A percentile compares a stretch with the other conserved stretches of the same genome.
phyloP scores from a whole-genome alignment of 2,329 filamentous ascomycete species.

The Sclerotinia sclerotiorum region DNA sequence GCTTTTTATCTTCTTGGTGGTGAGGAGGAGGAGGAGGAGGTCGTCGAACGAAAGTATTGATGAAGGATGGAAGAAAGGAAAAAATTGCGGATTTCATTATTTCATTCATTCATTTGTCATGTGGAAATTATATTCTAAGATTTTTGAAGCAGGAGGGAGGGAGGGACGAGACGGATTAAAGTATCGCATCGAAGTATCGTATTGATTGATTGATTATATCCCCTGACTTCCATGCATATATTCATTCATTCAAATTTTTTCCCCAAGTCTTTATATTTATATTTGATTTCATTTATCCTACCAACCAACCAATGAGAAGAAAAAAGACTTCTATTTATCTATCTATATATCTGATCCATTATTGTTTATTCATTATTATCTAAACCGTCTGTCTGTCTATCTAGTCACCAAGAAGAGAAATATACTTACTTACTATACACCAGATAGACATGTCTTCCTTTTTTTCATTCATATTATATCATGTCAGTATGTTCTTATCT shows the following conservation, averaged over 20 bases:
- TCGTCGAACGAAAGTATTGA: not conserved
- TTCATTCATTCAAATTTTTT: no score
- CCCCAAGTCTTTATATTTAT: not conserved
- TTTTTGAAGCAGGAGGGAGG: not conserved
- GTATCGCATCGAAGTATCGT: not conserved
- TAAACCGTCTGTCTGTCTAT: not conserved
- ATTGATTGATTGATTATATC: no score
- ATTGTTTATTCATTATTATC: no score
- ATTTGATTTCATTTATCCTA: not conserved
- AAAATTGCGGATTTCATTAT: not conserved
- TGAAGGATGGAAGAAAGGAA: not conserved
- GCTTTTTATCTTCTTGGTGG: not conserved
- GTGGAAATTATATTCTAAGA: not conserved
- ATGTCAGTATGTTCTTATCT: not conserved
- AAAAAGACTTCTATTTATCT: no score
- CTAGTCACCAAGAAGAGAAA: not conserved
- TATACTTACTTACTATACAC: no score
- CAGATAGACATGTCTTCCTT: not conserved
- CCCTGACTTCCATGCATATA: not conserved
- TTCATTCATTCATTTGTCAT: no score
- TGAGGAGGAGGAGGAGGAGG: no score
- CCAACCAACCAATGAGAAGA: not conserved
- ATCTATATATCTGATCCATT: not conserved
- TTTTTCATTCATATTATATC: no score
- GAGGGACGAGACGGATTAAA: not conserved